A percentile compares a stretch with the other conserved stretches of the same genome.
These are phyloP conservation scores for Aureobasidium sp. DNA, from an alignment of 2,329 filamentous ascomycete genomes.

Conservation along the genomic window DNA sequence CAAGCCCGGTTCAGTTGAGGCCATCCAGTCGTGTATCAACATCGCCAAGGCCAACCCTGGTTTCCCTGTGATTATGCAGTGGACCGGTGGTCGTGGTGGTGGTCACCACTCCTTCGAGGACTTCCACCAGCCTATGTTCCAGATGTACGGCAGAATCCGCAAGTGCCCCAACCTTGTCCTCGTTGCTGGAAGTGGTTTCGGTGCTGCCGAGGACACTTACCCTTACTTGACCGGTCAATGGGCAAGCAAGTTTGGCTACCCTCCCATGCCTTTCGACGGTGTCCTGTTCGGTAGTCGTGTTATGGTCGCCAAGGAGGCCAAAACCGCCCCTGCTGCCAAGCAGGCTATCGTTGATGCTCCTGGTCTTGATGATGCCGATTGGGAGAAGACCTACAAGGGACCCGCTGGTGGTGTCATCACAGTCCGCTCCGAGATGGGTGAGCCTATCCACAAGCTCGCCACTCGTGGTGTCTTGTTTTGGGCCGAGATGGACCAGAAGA, in stretches of 20 bases:
- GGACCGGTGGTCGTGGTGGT: conserved; percentile 89
- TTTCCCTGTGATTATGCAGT: conserved; percentile 89
- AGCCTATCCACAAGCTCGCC: conserved; percentile 97
- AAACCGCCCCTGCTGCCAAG: conserved; percentile 81
- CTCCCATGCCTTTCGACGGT: conserved; percentile 90
- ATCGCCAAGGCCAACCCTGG: conserved; percentile 89
- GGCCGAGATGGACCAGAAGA: conserved; percentile 98
- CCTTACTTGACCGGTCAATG: conserved; percentile 85
- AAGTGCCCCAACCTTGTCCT: conserved; percentile 80
- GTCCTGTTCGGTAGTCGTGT: conserved; percentile 85
- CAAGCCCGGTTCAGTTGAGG: conserved; percentile 84
- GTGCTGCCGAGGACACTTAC: conserved; percentile 81
- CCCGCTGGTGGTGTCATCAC: conserved; percentile 90
- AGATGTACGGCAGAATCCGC: conserved; percentile 85
- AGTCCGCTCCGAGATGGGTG: conserved; percentile 96
- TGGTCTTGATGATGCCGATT: conserved; percentile 71
- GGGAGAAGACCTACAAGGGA: conserved; percentile 91
- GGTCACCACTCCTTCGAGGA: conserved; percentile 94
- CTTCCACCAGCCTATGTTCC: conserved; percentile 84
- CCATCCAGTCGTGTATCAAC: conserved; percentile 83
- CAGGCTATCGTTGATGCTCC: conserved; percentile 81
- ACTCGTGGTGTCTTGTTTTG: conserved; percentile 94
- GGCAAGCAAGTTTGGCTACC: conserved; percentile 80
- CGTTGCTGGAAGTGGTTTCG: conserved; percentile 85
- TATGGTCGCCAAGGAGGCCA: conserved; percentile 90